These are phyloP conservation scores for Orychophragmus violaceus DNA, from an alignment of 345 rosid genomes.

Conservation along the genomic window DNA sequence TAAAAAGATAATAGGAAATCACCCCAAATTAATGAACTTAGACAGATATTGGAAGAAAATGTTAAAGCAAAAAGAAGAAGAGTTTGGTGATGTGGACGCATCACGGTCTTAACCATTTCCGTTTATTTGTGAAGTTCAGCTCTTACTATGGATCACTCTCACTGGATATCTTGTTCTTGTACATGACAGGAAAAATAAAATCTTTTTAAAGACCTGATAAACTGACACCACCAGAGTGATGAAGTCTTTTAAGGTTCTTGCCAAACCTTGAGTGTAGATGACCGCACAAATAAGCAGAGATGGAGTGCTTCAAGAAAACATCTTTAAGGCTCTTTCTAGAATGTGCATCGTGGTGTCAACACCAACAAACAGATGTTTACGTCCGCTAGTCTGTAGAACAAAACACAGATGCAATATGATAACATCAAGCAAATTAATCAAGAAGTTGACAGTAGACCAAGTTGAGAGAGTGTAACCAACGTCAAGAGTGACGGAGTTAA, in stretches of 20 bases:
- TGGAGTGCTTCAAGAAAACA: conserved; percentile 74
- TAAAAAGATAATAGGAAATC: too few species aligned
- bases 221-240: conserved; percentile 35
- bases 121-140: too few species aligned
- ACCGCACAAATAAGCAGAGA: conserved; percentile 81
- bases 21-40: too few species aligned
- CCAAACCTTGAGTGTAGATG: conserved; percentile 89
- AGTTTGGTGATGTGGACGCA: too few species aligned
- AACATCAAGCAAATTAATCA: conserved; percentile 2
- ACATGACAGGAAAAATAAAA: too few species aligned
- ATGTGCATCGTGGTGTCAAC: conserved; percentile 72
- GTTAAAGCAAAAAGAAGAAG: too few species aligned
- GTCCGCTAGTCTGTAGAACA: conserved; percentile 45
- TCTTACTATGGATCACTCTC: too few species aligned
- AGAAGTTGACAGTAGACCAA: background rate
- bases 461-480: conserved; percentile 34
- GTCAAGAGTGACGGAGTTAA: conserved; percentile 70
- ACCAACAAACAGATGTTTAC: conserved; percentile 75
- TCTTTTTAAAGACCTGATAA: too few species aligned
- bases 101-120: too few species aligned
- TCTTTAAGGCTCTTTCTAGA: conserved; percentile 65
- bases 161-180: too few species aligned
- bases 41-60: too few species aligned
- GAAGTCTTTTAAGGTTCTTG: conserved; percentile 81
- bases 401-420: conserved; percentile 21